Evolutionary conservation across 1,139 yeast genomes (phyloP), one percentile per base, ranked within the genome.

Genomic region (Pichia sp.): DNA sequence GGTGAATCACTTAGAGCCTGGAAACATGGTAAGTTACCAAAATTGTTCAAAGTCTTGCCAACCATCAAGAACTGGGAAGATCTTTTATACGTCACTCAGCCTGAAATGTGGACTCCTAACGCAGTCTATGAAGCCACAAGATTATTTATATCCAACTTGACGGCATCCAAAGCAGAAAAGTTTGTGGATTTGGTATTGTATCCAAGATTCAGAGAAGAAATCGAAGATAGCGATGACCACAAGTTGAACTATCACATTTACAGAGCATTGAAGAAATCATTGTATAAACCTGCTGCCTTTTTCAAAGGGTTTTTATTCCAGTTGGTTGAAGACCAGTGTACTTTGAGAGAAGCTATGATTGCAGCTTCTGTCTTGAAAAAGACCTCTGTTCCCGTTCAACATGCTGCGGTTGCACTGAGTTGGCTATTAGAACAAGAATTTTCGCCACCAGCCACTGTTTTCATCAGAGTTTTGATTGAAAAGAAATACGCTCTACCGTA

Each of bases 251-350:
- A 92, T 62, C 99, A 92, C 62, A 72, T 92, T 41, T 92, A 92
- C 65, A 78, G 97, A 59, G 81, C 98, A 1, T 69, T 92, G 55
- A 90, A 90, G 64, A 94, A 94, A 66, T 79, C 97, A 1, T 73
- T 94, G 45, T 92, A 92, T 70, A 94, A 92, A 65, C 98, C 99
- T 29, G 92, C 95, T 47, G 98, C 98, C 23, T 94, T 90, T 59
- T 92, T 92, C 74, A 90, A 88, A 65, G 99, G 98, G 1, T 90
- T 92, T 58, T 69, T 92, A 49, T 85, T 92, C 61, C 97, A 97
- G 11, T 71, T 92, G 48, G 85, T 87, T 31, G 95, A 85, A 59
- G 75, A 80, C 16, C 82, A 81, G 49, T 90, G 97, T 65, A 73
- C 95, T 7, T 82, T 86, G 23, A 78, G 95, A 60, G 99, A 92